phyloP scores from a whole-genome alignment of 176 grass and related monocot genomes.

The Stipa capillata region DNA sequence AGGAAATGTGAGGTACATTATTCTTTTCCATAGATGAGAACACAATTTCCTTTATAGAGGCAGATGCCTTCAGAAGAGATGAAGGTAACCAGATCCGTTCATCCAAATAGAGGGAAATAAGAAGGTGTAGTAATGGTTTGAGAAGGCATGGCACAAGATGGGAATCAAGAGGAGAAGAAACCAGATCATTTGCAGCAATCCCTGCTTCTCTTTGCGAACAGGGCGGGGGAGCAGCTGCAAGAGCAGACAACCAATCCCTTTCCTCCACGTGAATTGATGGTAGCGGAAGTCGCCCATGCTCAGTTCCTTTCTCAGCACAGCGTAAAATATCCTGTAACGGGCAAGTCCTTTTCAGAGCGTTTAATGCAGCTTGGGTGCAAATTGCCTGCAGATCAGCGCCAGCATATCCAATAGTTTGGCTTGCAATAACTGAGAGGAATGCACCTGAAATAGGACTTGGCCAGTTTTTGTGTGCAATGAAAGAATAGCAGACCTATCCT shows the following conservation, averaged over 20 bases:
- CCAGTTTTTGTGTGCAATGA: constrained; percentile 91
- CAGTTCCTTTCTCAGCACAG: constrained; percentile 59
- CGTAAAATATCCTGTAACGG: constrained; percentile 61
- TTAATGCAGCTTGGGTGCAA: constrained; percentile 94
- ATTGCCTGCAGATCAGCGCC: constrained; percentile 93
- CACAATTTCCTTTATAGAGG: constrained; percentile 54
- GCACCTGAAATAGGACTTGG: constrained; percentile 61
- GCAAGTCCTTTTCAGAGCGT: constrained; percentile 86
- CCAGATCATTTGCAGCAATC: constrained; percentile 66
- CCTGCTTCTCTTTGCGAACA: constrained; percentile 93
- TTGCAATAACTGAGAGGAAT: constrained; percentile 77
- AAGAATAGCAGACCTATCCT: constrained; percentile 90
- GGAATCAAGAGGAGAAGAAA: constrained; percentile 62
- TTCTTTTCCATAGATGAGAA: constrained; percentile 63
- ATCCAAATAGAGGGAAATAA: constrained; percentile 71
- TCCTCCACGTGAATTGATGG: constrained; percentile 73
- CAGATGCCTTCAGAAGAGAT: constrained; percentile 60
- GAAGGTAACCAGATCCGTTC: constrained; percentile 83
- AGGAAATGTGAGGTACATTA: constrained; percentile 37
- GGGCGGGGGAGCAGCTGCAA: constrained; percentile 83
- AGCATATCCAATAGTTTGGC: constrained; percentile 86
- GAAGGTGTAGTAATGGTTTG: constrained; percentile 60
- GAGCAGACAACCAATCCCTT: constrained; percentile 82
- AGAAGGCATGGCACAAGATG: constrained; percentile 68
- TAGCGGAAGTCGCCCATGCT: constrained; percentile 55